Evolutionary conservation across 1,284 basidiomycete species (phyloP), one percentile per base, ranked within the genome.

Genomic region (Trichosporon sp.): DNA sequence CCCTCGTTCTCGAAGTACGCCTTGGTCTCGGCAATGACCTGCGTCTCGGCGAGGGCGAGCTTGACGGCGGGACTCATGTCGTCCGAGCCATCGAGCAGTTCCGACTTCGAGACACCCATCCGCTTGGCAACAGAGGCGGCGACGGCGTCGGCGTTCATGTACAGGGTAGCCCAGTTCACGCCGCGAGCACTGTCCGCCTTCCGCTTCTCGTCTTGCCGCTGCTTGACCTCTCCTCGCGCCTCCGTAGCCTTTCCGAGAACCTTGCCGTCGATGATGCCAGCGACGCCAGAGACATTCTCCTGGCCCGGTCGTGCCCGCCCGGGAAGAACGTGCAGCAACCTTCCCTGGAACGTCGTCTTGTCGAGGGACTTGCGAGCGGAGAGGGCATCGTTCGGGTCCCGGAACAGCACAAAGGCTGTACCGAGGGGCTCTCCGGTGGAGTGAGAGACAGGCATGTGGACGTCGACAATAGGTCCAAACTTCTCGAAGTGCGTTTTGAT

Each of bases 141-240:
- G 0, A 95, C 92, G 11, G 93, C 92, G 78, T 96, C 93, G 84
- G 95, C 94, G 86, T 97, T 98, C 93, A 98, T 96, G 80, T 96
- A 98, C 71, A 98, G 82, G 86, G 93, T 92, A 60, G 90, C 90
- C 96, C 96, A 99, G 82, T 96, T 97, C 78, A 98, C 95, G 72
- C 93, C 93, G 74, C 90, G 90, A 38, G 90, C 89, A 6, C 91
- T 90, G 29, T 84, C 86, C 15, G 89, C 86, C 80, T 92, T 96
- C 72, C 89, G 86, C 80, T 91, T 90, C 53, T 88, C 83, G 53
- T 83, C 80, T 3, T 83, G 87, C 15, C 88, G 86, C 72, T 86
- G 87, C 75, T 92, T 91, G 53, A 89, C 88, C 79, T 91, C 92
- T 58, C 91, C 78, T 1, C 86, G 86, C 70, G 84, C 86, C 75